Evolutionary conservation across 176 grass and related monocot species (phyloP).

Genomic region (Pontederia paniculata): DNA sequence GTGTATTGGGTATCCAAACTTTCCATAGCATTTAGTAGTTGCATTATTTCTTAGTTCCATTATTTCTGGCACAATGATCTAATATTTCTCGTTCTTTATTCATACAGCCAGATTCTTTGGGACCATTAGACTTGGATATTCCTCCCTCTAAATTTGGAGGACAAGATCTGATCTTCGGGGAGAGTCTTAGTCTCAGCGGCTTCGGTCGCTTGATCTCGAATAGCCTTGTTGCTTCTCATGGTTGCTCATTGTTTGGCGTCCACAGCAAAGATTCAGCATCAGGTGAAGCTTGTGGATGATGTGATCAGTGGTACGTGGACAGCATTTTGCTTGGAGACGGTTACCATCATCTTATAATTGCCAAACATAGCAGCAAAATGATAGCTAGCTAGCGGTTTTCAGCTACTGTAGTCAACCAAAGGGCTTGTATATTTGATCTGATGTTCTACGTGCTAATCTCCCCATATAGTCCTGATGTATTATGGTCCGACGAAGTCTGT

Average conservation of each 20-base stretch:
- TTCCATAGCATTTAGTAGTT: neutral
- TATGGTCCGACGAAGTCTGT: too few species aligned
- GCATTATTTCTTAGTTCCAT: neutral
- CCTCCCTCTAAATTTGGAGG: slow-evolving; percentile 38
- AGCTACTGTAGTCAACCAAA: too few species aligned
- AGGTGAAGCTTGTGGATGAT: neutral
- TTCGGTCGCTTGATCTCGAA: slow-evolving; percentile 71
- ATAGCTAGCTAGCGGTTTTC: too few species aligned
- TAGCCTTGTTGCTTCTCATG: slow-evolving; percentile 79
- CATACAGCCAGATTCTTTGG: slow-evolving; percentile 81
- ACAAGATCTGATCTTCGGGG: slow-evolving; percentile 51
- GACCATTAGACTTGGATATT: slow-evolving; percentile 72
- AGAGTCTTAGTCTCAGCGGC: slow-evolving; percentile 58
- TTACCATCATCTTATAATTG: too few species aligned
- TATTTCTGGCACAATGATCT: neutral
- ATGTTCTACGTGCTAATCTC: too few species aligned
- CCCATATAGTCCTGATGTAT: too few species aligned
- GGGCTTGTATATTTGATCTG: too few species aligned
- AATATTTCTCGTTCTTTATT: slow-evolving; percentile 8
- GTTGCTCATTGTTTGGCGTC: slow-evolving; percentile 42
- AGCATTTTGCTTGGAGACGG: too few species aligned
- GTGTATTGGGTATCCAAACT: slow-evolving; percentile 69
- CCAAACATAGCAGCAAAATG: too few species aligned
- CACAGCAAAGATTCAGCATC: slow-evolving; percentile 37
- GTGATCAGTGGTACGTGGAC: too few species aligned